A percentile compares a stretch with the other conserved stretches of the same genome.
These are phyloP conservation scores for Peniophora sp. DNA, from an alignment of 1,284 basidiomycete genomes.

Conservation along the genomic window DNA sequence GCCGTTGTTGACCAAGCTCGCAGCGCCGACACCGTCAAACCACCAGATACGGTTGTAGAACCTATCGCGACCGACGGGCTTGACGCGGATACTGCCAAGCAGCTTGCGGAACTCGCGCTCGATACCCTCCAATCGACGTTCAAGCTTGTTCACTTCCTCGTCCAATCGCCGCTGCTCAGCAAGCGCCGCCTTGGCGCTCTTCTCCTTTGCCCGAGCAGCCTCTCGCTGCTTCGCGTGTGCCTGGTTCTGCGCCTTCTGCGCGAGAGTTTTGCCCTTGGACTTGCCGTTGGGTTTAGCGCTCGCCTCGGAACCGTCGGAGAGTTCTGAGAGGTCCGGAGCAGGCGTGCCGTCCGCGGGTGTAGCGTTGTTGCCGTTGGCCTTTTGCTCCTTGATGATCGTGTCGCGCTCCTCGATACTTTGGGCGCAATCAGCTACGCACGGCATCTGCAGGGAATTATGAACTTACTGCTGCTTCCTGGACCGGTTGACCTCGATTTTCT, in stretches of 20 bases:
- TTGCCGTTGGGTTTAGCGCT: conserved; percentile 22
- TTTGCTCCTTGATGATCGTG: conserved; percentile 30
- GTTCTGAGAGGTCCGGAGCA: conserved; percentile 58
- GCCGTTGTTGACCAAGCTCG: conserved; percentile 65
- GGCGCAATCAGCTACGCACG: conserved; percentile 2
- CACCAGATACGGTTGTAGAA: conserved; percentile 97
- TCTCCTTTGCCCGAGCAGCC: conserved; percentile 64
- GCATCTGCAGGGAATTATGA: background rate
- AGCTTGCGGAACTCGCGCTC: conserved; percentile 91
- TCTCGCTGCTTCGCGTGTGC: conserved; percentile 62
- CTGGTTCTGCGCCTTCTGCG: conserved; percentile 36
- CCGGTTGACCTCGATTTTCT: conserved; percentile 90
- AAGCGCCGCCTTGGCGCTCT: conserved; percentile 60
- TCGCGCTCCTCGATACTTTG: conserved; percentile 68
- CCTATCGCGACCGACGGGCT: conserved; percentile 85
- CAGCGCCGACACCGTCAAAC: conserved; percentile 93
- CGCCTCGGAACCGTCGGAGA: conserved; percentile 62
- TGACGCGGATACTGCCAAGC: conserved; percentile 75
- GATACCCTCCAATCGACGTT: conserved; percentile 74
- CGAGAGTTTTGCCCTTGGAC: conserved; percentile 14
- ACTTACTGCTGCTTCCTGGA: conserved; percentile 81
- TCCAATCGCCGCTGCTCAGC: conserved; percentile 77
- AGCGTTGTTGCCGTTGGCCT: conserved; percentile 21
- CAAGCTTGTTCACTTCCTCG: conserved; percentile 80
- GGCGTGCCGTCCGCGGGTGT: conserved; percentile 34